These are phyloP conservation scores for Saprolegnia parasitica DNA, from an alignment of 352 stramenopile species.

Conservation along the genomic window DNA sequence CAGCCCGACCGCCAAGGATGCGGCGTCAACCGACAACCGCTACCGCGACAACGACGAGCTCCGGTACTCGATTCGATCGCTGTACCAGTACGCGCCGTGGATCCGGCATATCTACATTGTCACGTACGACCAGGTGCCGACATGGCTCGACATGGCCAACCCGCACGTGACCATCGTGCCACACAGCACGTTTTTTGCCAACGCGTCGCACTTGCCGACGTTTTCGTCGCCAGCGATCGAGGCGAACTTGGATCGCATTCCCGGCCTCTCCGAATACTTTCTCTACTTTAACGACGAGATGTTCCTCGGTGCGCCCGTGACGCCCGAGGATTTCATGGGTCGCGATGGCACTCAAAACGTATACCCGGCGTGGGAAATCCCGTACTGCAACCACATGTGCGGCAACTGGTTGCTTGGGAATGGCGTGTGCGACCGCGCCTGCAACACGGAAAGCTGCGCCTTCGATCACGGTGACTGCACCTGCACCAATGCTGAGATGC, in stretches of 20 bases:
- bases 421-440: constrained; percentile 82
- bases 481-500: constrained; percentile 38
- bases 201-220: constrained; percentile 85
- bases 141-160: constrained; percentile 86
- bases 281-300: constrained; percentile 97
- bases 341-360: constrained; percentile 82
- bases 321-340: constrained; percentile 91
- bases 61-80: constrained; percentile 87
- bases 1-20: constrained; percentile 42
- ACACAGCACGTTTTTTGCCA: constrained; percentile 87
- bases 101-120: constrained; percentile 94
- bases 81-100: constrained; percentile 94
- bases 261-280: constrained; percentile 87
- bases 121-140: constrained; percentile 91
- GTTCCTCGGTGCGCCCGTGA: constrained; percentile 83
- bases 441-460: constrained; percentile 83
- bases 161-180: constrained; percentile 82
- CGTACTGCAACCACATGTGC: constrained; percentile 78
- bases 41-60: constrained; percentile 95
- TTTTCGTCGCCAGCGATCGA: constrained; percentile 95
- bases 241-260: constrained; percentile 91
- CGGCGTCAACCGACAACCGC: constrained; percentile 82
- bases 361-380: constrained; percentile 92
- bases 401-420: constrained; percentile 70
- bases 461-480: constrained; percentile 93